phyloP scores from a whole-genome alignment of 768 basidiomycete species.

The Kwoniella mangroviensis region DNA sequence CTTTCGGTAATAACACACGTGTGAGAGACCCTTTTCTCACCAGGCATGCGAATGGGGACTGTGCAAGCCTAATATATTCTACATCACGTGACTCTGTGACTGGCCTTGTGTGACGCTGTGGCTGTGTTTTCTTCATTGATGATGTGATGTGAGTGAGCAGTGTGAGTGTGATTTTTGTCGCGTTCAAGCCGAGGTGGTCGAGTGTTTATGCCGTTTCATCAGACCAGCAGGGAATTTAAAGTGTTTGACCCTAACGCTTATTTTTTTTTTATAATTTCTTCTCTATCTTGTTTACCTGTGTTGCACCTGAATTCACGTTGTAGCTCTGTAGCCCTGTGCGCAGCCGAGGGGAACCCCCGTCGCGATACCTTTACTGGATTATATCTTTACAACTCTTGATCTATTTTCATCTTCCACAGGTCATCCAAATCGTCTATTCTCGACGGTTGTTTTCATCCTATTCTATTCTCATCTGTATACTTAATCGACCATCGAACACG shows the following conservation, averaged over 20 bases:
- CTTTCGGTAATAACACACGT: neutral
- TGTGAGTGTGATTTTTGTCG: neutral
- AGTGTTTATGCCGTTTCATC: conserved; percentile 11
- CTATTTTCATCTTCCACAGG: no score
- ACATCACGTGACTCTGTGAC: neutral
- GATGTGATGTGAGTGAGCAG: neutral
- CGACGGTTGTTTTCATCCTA: neutral
- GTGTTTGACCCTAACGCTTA: conserved; percentile 8
- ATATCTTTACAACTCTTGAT: no score
- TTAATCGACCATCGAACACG: neutral
- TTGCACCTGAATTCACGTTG: no score
- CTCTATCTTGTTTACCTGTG: no score
- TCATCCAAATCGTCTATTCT: no score
- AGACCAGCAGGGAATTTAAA: neutral
- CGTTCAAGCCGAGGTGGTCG: neutral
- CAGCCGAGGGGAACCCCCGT: no score
- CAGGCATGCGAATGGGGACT: neutral
- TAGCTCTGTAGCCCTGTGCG: no score
- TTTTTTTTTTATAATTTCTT: neutral
- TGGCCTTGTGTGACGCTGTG: neutral
- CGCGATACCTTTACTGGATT: no score
- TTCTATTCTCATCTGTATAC: neutral
- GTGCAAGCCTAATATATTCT: no score
- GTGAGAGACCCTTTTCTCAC: neutral
- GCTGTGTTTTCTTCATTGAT: neutral